A percentile compares a stretch with the other conserved stretches of the same genome.
Evolutionary conservation across 495 filamentous ascomycete species (phyloP).

Genomic region (Penicillium coffeae): DNA sequence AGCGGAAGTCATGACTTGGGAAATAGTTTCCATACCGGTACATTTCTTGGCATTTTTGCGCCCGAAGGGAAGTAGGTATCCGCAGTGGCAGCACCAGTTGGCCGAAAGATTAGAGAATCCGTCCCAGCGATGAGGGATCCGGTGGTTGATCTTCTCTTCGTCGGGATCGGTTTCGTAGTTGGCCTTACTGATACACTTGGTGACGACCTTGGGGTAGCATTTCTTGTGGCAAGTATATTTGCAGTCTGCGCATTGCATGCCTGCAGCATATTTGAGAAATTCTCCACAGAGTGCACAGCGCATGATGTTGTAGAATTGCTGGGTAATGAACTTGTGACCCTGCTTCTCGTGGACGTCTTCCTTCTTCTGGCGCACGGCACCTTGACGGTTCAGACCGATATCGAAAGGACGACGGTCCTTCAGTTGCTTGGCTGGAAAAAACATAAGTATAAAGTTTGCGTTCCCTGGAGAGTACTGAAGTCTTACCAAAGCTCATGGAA

Average conservation of each 20-base stretch:
- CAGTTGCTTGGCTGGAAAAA: constrained; percentile 57
- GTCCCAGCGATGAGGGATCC: constrained; percentile 95
- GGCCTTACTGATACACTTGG: constrained; percentile 99
- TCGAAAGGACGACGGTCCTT: constrained; percentile 72
- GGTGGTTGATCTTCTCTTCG: constrained; percentile 98
- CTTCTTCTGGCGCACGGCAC: constrained; percentile 93
- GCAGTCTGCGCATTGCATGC: constrained; percentile 99
- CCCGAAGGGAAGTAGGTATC: constrained; percentile 94
- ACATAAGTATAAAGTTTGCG: constrained; percentile 28
- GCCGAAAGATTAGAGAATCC: constrained; percentile 93
- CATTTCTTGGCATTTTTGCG: constrained; percentile 93
- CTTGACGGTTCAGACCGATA: constrained; percentile 86
- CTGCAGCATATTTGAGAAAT: constrained; percentile 95
- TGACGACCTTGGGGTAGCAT: constrained; percentile 96
- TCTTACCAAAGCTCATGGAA: constrained; percentile 80
- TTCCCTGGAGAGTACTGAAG: background rate
- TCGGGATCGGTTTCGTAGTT: constrained; percentile 97
- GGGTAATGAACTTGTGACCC: constrained; percentile 95
- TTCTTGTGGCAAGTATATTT: constrained; percentile 98
- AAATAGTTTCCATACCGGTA: constrained; percentile 60
- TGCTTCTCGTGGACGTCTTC: constrained; percentile 98
- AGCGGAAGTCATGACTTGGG: too few relatives aligned
- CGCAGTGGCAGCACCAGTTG: constrained; percentile 99
- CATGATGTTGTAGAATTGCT: constrained; percentile 99
- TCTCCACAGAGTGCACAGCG: constrained; percentile 97